Base-by-base conservation (phyloP, 2,329 filamentous ascomycete species). In the Periconia sp. region DNA sequence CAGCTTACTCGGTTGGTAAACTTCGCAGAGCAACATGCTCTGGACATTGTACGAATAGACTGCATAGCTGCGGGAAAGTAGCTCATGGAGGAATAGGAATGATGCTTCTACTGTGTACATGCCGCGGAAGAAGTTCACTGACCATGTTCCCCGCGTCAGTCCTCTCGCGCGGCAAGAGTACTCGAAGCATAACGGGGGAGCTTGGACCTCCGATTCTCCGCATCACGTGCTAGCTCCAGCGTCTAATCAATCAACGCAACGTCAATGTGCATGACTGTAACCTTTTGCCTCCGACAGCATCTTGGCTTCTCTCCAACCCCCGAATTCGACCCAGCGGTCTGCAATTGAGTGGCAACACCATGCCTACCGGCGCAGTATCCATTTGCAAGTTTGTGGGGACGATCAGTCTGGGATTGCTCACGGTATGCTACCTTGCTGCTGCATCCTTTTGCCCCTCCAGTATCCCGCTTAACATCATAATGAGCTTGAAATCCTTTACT, bases 381-480 rank as follows among this genome's bases (percentile, higher is more conserved):
- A 75, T 87, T 70, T 84, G 88, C 75, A 96, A 97, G 76, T 96
- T 96, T 70, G 87, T 96, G 57, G 92, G 92, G 64, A 95, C 90
- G 37, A 83, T 95, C 56, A 92, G 88, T 60, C 80, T 96, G 44
- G 92, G 92, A 52, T 80, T 96, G 43, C 75, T 95, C 70, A 96
- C 91, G 46, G 91, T 95, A 82, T 63, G 87, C 77, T 48, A 25
- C 33, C 13, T 22, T 42, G 18, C 45, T 63, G 57, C 56, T 50
- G 46, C 47, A 29, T 22, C 24, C 30, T 35, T 41, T 18, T 35
- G 36, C 46, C 36, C 38, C 42, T 16, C 36, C 13, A 28, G 16
- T 11, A 43, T 39, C 40, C 37, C 36, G 36, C 40, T 47, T 44
- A 39, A 34, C 32, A 23, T 17, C 31, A 10, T 32, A 11, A 18